Percentiles rank a stretch among this genome's conserved stretches.
Conservation (phyloP, 306 rosid genomes). For the Rosa multiflora region DNA sequence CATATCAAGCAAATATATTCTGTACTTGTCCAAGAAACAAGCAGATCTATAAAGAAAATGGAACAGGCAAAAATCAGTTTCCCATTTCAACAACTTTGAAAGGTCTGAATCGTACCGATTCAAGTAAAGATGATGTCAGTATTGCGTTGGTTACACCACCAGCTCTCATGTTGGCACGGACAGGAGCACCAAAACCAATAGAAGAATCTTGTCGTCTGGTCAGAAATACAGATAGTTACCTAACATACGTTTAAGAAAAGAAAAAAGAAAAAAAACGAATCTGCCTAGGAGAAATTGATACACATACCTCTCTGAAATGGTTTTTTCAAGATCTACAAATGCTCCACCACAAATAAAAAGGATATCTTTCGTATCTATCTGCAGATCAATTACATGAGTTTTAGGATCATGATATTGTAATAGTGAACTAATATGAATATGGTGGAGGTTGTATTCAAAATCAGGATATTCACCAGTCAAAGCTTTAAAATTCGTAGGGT, state of each 20-base stretch:
- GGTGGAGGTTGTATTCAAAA: too few relatives aligned
- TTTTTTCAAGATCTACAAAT: constrained; percentile 91
- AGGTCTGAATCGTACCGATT: constrained; percentile 55
- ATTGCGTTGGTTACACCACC: constrained; percentile 57
- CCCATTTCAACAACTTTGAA: constrained; percentile 16
- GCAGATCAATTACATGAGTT: constrained; percentile 29
- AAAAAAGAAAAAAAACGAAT: not conserved
- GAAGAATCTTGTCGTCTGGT: constrained; percentile 96
- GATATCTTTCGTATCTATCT: constrained; percentile 94
- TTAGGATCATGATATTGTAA: constrained; percentile 5
- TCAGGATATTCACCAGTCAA: too few relatives aligned
- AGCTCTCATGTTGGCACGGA: constrained; percentile 91
- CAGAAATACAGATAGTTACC: constrained; percentile 24
- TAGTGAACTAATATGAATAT: not conserved
- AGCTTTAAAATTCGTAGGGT: not conserved
- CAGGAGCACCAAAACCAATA: constrained; percentile 95
- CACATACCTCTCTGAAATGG: constrained; percentile 89
- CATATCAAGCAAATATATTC: not conserved
- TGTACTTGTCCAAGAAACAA: not conserved
- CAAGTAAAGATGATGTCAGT: constrained; percentile 84
- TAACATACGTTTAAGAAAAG: not conserved
- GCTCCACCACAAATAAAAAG: constrained; percentile 98
- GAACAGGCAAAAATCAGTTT: constrained; percentile 6
- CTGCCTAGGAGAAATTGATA: constrained; percentile 11
- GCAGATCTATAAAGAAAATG: not conserved